phyloP scores from a whole-genome alignment of 2,329 filamentous ascomycete genomes.

The Verticillium albo-atrum region DNA sequence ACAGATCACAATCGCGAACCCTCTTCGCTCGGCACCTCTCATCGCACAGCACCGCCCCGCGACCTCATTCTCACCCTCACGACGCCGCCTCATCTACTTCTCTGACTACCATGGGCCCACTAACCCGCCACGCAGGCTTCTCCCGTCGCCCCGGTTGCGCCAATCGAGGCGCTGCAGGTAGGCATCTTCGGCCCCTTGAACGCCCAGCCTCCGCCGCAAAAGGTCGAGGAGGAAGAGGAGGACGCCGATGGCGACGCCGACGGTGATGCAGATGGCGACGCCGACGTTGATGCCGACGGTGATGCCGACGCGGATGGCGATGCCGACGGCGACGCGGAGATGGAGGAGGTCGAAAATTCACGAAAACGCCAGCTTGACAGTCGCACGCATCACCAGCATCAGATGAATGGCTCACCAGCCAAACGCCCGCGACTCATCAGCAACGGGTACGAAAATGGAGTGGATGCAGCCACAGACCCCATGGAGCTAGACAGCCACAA shows the following conservation, averaged over 20 bases:
- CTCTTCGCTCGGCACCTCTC: background rate
- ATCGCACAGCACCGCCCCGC: background rate
- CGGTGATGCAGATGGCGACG: conserved; percentile 29
- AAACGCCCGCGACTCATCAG: conserved; percentile 54
- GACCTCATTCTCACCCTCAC: background rate
- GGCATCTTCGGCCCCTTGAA: conserved; percentile 56
- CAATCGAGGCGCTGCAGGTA: conserved; percentile 40
- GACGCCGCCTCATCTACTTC: background rate
- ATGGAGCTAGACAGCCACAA: conserved; percentile 56
- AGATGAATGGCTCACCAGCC: conserved; percentile 51
- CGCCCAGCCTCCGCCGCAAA: conserved; percentile 38
- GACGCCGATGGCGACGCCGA: conserved; percentile 29
- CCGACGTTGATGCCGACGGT: conserved; percentile 29
- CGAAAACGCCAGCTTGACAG: conserved; percentile 47
- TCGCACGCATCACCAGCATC: conserved; percentile 35
- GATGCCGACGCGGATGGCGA: background rate
- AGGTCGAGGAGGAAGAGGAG: conserved; percentile 30
- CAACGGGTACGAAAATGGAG: conserved; percentile 57
- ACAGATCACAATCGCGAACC: background rate
- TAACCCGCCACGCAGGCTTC: conserved; percentile 38
- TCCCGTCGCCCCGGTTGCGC: conserved; percentile 37
- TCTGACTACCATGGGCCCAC: background rate
- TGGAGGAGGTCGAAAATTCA: conserved; percentile 37
- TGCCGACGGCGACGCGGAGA: conserved; percentile 1
- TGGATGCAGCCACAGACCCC: conserved; percentile 41